These are phyloP conservation scores for Trichaptum fuscoviolaceum DNA, from an alignment of 768 basidiomycete species.

Conservation along the genomic window DNA sequence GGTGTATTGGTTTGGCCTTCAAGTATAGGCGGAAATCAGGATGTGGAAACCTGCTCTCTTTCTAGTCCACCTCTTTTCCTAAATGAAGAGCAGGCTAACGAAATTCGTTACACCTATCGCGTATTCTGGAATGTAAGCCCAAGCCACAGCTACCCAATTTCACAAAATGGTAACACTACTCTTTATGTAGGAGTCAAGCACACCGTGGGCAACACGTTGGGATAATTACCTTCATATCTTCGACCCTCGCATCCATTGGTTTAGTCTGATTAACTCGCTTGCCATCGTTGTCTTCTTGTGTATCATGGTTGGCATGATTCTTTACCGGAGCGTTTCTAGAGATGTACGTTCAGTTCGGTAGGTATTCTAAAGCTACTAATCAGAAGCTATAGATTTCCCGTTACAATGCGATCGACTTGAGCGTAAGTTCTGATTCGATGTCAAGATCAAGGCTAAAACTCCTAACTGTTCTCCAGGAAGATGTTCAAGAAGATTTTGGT, in stretches of 20 bases:
- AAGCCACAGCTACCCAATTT: no score
- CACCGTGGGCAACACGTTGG: conserved; percentile 92
- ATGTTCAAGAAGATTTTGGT: conserved; percentile 96
- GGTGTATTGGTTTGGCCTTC: conserved; percentile 85
- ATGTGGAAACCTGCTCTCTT: conserved; percentile 16
- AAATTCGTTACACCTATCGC: conserved; percentile 81
- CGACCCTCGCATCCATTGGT: conserved; percentile 94
- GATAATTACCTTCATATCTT: conserved; percentile 94
- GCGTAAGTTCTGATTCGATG: conserved; percentile 41
- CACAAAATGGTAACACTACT: no score
- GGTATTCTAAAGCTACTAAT: conserved; percentile 14
- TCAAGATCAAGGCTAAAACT: neutral
- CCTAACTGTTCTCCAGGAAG: conserved; percentile 50
- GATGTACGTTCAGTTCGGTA: conserved; percentile 51
- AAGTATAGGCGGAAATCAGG: conserved; percentile 26
- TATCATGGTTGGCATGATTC: conserved; percentile 88
- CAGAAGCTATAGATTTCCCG: conserved; percentile 59
- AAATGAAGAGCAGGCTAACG: conserved; percentile 52
- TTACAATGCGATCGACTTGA: conserved; percentile 93
- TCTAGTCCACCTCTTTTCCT: conserved; percentile 52
- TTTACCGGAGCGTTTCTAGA: conserved; percentile 78
- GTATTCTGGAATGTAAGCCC: conserved; percentile 77
- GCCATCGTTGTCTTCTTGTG: conserved; percentile 90
- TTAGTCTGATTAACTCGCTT: conserved; percentile 88
- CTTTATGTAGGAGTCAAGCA: conserved; percentile 63